A percentile compares a stretch with the other conserved stretches of the same genome.
phyloP scores from a whole-genome alignment of 2,329 filamentous ascomycete genomes.

The Pseudopithomyces chartarum region DNA sequence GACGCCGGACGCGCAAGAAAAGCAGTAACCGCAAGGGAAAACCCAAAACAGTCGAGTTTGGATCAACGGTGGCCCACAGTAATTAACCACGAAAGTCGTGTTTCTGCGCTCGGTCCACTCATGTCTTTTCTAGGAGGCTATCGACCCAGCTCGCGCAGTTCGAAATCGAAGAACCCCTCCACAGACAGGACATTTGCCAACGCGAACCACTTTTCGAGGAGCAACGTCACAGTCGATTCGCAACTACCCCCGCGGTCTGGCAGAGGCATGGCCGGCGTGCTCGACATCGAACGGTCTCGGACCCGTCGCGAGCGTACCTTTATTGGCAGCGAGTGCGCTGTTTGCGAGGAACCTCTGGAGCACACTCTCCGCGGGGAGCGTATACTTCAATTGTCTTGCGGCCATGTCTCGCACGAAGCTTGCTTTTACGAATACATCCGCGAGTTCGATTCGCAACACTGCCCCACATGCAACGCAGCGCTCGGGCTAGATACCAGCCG shows the following conservation, averaged over 20 bases:
- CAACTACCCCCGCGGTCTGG: conserved; percentile 37
- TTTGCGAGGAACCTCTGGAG: conserved; percentile 95
- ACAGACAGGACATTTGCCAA: conserved; percentile 14
- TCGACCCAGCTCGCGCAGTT: conserved; percentile 44
- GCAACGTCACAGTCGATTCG: conserved; percentile 31
- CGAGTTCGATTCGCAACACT: conserved; percentile 91
- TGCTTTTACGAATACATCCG: conserved; percentile 99
- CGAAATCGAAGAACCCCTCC: conserved; percentile 25
- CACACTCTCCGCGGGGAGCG: conserved; percentile 93
- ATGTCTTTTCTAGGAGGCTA: conserved; percentile 48
- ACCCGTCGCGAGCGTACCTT: conserved; percentile 90
- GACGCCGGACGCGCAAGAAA: conserved; percentile 23
- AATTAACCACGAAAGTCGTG: conserved; percentile 36
- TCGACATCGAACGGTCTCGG: conserved; percentile 77
- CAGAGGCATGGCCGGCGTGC: conserved; percentile 64
- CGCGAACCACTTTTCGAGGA: conserved; percentile 18
- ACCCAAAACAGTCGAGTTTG: conserved; percentile 43
- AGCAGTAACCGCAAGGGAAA: conserved; percentile 25
- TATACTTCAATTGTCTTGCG: conserved; percentile 92
- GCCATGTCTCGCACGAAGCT: conserved; percentile 96
- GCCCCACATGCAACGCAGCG: conserved; percentile 90
- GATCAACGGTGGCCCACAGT: conserved; percentile 30
- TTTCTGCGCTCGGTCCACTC: conserved; percentile 45
- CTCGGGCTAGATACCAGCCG: conserved; percentile 90
- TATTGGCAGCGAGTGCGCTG: conserved; percentile 90